Base-by-base conservation (phyloP, 169 alveolate species). In the Eimeria acervulina region DNA sequence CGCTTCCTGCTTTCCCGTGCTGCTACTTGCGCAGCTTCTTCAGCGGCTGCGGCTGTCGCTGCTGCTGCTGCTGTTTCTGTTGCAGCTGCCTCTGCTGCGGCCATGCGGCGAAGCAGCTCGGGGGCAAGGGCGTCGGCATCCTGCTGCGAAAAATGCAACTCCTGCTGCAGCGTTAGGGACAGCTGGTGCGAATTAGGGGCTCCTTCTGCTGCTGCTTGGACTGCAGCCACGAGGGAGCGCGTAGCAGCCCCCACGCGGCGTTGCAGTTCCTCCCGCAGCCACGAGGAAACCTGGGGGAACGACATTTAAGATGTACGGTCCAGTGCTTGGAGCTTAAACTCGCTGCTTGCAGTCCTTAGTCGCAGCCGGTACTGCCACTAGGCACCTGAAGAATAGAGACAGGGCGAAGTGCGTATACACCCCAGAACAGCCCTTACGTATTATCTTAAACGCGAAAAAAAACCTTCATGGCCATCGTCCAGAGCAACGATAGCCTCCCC, bases 221-320 rank as follows among this genome's bases (percentile, higher is more conserved):
- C 90, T 1, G 90, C 90, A 31, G 90, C 90, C 51, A 81, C 90
- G 21, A 81, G 90, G 40, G 90, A 81, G 66, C 90, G 90, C 38
- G 90, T 81, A 44, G 90, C 90, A 51, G 90, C 90, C 26, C 90
- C 90, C 38, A 81, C 90, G 23, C 90, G 72, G 72, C 90, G 90
- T 51, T 81, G 90, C 90, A 81, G 90, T 31, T 81, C 90, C 74
- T 81, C 90, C 90, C 90, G 90, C 52, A 81, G 90, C 90, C 90
- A 81, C 0, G 90, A 33, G 90, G 90, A 42, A 13, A 81, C 90
- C 44, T 81, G 74, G 19, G 70, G 36, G 52, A 31, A 33, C 66
- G 74, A 51, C 90, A 81, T 81, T 76, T 10, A 23, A 12, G 40
- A 1, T 76, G 23, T 0, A 74, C 0, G 87, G 59, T 7, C 15